Base-by-base conservation (phyloP, 78 protist species). In the Ministeria vibrans region DNA sequence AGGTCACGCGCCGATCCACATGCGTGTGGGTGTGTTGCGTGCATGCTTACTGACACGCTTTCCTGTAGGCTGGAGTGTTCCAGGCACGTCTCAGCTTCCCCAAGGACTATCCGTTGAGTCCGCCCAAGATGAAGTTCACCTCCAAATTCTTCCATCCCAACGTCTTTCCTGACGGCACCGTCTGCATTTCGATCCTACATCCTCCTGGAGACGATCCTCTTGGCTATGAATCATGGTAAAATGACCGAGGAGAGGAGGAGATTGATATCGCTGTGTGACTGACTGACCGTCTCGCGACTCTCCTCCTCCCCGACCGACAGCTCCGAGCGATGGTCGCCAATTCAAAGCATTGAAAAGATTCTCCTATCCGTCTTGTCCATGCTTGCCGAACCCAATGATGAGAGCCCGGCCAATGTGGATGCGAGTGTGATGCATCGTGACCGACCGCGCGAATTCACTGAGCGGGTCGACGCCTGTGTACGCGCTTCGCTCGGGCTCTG, bases 131-230 rank as follows among this genome's bases (percentile, higher is more conserved):
- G 63, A n/a, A 36, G 22, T 80, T 80, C 39, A 70, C n/a, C 39
- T 32, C 78, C 2, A 70, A 53, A 11, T 34, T 80, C 30, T 80
- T 30, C 44, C 76, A 71, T 42, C 76, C 76, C 62, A 71, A 71
- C 76, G 91, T 95, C 25, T 92, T 94, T 79, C 68, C 79, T 3
- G 34, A 85, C 36, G 98, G 98, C 43, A 84, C 79, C 22, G 98
- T 96, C 36, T 96, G 99, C 88, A 96, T 96, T 75, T 91, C 95
- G 3, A 96, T 96, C 44, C 90, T 96, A 32, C 99, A 96, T 43
- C 89, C 75, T n/a, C 96, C 97, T 22, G 97, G 97, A 3, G 95
- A 96, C 18, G 98, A 94, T 55, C 46, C 79, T 27, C 89, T 70
- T 62, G 97, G 97, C 30, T 96, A 95, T 75, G 99, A 96, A 74